Percentiles rank a stretch among this genome's conserved stretches.
Evolutionary conservation across 176 grass and related monocot species (phyloP).

Genomic region (Carex myosuroides): DNA sequence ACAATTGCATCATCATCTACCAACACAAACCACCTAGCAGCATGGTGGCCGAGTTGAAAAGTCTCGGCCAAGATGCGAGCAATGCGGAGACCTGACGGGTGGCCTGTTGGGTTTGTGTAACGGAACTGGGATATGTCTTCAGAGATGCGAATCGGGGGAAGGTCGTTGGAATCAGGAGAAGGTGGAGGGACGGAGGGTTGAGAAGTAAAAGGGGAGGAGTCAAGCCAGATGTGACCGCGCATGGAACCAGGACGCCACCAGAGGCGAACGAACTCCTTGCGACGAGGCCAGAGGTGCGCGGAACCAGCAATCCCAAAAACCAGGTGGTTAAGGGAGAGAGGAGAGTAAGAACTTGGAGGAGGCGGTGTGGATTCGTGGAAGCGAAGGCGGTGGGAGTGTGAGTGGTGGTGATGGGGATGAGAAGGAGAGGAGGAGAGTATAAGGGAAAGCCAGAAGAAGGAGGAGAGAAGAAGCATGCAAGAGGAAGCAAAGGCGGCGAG

Average conservation of each 20-base stretch:
- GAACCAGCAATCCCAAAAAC: slow-evolving; percentile 93
- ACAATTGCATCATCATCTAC: slow-evolving; percentile 94
- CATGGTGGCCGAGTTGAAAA: slow-evolving; percentile 42
- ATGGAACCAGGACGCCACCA: slow-evolving; percentile 73
- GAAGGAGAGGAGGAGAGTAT: slow-evolving; percentile 29
- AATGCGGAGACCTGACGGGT: slow-evolving; percentile 94
- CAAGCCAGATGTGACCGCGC: slow-evolving; percentile 77
- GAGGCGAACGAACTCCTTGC: slow-evolving; percentile 69
- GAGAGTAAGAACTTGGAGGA: slow-evolving; percentile 28
- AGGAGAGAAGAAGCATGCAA: slow-evolving; percentile 21
- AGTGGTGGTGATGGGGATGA: slow-evolving; percentile 18
- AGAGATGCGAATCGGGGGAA: slow-evolving; percentile 79
- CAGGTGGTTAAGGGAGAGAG: slow-evolving; percentile 53
- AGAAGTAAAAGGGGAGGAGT: slow-evolving; percentile 19
- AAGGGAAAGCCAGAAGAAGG: slow-evolving; percentile 38
- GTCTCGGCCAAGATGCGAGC: slow-evolving; percentile 78
- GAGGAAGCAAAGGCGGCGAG: slow-evolving; percentile 17
- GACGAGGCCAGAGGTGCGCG: slow-evolving; percentile 71
- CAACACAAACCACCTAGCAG: slow-evolving; percentile 71
- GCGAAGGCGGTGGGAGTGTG: slow-evolving; percentile 32
- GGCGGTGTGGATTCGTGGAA: slow-evolving; percentile 35
- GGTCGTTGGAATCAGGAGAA: slow-evolving; percentile 22
- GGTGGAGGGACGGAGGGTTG: slow-evolving; percentile 18
- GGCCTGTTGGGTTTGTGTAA: slow-evolving; percentile 92
- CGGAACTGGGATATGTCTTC: slow-evolving; percentile 89